phyloP scores from a whole-genome alignment of 1,139 yeast genomes.

The Suhomyces bribrorum region DNA sequence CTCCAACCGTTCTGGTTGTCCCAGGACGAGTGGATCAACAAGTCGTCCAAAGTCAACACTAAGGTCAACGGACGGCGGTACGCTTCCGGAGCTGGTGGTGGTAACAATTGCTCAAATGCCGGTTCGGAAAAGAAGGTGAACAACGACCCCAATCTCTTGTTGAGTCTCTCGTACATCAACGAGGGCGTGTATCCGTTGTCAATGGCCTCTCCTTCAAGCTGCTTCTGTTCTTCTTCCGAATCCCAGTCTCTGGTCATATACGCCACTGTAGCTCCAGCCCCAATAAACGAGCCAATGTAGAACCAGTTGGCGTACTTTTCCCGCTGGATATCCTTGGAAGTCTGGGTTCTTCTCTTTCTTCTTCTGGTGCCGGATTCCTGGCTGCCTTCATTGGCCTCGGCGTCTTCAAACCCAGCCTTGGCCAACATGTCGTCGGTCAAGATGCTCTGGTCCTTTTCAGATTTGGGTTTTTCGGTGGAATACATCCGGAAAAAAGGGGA shows the following conservation, averaged over 20 bases:
- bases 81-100: constrained; percentile 85
- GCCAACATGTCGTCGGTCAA: constrained; percentile 80
- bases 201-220: constrained; percentile 49
- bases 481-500: constrained; percentile 14
- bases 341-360: constrained; percentile 58
- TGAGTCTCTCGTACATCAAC: constrained; percentile 67
- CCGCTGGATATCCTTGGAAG: constrained; percentile 59
- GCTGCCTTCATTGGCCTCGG: constrained; percentile 9
- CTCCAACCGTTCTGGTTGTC: constrained; percentile 93
- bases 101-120: constrained; percentile 86
- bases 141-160: constrained; percentile 69
- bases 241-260: constrained; percentile 91
- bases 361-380: constrained; percentile 14
- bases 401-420: constrained; percentile 74
- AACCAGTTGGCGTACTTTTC: constrained; percentile 71
- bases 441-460: constrained; percentile 47
- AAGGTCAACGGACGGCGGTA: constrained; percentile 91
- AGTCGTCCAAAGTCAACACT: constrained; percentile 85
- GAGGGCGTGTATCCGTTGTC: constrained; percentile 70
- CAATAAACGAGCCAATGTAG: constrained; percentile 62
- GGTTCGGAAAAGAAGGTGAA: constrained; percentile 92
- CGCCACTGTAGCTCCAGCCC: constrained; percentile 63
- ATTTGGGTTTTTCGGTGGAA: constrained; percentile 25
- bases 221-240: constrained; percentile 64
- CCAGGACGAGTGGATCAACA: constrained; percentile 92